Conservation (phyloP, 371 early-diverging fungal species). For the Actinomucor elegans region DNA sequence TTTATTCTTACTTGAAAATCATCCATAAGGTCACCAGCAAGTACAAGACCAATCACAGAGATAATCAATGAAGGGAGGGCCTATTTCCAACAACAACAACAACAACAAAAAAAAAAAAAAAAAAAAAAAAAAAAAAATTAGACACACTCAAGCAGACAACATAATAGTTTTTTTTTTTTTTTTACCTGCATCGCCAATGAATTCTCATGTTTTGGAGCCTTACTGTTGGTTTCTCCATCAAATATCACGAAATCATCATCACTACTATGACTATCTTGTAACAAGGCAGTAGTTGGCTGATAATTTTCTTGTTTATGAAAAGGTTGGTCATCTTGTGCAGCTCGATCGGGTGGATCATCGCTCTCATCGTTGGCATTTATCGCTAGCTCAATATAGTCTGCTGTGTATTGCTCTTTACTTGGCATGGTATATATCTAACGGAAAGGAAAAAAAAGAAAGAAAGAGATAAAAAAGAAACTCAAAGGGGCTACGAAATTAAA, state of each 20-base stretch:
- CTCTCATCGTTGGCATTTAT: conserved; percentile 18
- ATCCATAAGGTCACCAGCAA: conserved; percentile 73
- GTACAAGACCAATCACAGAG: conserved; percentile 70
- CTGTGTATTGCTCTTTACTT: conserved; percentile 1
- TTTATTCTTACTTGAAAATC: conserved; percentile 52
- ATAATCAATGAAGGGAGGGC: conserved; percentile 73
- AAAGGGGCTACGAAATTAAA: too few relatives aligned
- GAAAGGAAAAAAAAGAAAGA: too few relatives aligned
- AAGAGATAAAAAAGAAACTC: too few relatives aligned
- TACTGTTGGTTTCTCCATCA: background rate
- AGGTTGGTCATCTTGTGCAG: conserved; percentile 4
- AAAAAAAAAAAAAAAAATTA: background rate
- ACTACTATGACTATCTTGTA: background rate
- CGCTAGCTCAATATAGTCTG: conserved; percentile 30
- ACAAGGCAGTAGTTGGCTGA: conserved; percentile 1
- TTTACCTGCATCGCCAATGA: conserved; percentile 20
- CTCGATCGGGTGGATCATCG: conserved; percentile 20
- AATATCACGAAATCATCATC: conserved; percentile 10
- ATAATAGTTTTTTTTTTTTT: too few relatives aligned
- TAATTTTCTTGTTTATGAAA: background rate
- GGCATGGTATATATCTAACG: too few relatives aligned
- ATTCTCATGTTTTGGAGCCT: conserved; percentile 8
- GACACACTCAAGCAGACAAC: too few relatives aligned
- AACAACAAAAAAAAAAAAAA: background rate
- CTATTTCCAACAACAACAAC: conserved; percentile 28